These are phyloP conservation scores for Plantago major DNA, from an alignment of 257 asterid species.

Conservation along the genomic window DNA sequence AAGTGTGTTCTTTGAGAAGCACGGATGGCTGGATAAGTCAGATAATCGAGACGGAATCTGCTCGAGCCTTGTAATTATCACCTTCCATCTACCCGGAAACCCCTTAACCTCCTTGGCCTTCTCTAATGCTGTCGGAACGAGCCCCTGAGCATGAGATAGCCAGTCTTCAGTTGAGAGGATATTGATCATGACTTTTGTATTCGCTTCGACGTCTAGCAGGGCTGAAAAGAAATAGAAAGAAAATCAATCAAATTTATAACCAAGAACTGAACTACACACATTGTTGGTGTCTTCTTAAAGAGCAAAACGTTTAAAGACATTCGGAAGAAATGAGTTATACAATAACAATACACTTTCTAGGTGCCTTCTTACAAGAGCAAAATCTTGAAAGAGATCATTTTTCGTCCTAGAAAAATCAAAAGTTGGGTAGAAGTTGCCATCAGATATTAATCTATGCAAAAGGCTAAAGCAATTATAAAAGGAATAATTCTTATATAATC, in stretches of 20 bases:
- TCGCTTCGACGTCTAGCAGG: slow-evolving; percentile 25
- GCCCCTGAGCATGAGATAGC: slow-evolving; percentile 59
- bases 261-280: no score
- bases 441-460: background rate
- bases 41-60: slow-evolving; percentile 59
- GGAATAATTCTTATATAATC: background rate
- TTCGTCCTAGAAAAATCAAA: slow-evolving; percentile 30
- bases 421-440: slow-evolving; percentile 45
- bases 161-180: slow-evolving; percentile 64
- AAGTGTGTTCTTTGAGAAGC: slow-evolving; percentile 74
- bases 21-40: slow-evolving; percentile 88
- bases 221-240: slow-evolving; percentile 31
- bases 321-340: background rate
- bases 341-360: slow-evolving; percentile 21
- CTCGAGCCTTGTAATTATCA: slow-evolving; percentile 62
- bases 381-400: slow-evolving; percentile 21
- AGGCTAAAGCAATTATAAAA: slow-evolving; percentile 20
- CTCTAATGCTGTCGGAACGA: slow-evolving; percentile 64
- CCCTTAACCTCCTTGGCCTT: slow-evolving; percentile 70
- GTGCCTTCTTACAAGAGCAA: slow-evolving; percentile 37
- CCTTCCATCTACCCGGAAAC: slow-evolving; percentile 77
- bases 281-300: background rate
- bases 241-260: slow-evolving; percentile 17
- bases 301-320: slow-evolving; percentile 4
- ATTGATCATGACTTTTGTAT: slow-evolving; percentile 35